Percentiles rank a stretch among this genome's conserved stretches.
These are phyloP conservation scores for Sambucus nigra DNA, from an alignment of 129 eudicot species.

Conservation along the genomic window DNA sequence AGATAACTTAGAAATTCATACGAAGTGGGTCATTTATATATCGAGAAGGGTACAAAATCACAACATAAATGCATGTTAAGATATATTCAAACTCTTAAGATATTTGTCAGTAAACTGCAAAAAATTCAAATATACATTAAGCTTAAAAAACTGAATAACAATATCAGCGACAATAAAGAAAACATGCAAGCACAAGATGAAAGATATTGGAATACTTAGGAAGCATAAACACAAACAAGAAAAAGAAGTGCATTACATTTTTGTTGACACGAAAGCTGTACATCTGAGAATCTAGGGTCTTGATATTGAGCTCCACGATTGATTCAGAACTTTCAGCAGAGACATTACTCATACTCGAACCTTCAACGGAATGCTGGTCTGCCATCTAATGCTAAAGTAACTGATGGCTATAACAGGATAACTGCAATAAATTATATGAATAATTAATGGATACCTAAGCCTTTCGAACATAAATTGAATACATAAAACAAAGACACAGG, in stretches of 20 bases:
- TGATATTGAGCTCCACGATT: constrained; percentile 70
- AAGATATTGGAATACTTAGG: background rate
- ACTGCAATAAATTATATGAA: background rate
- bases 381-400: constrained; percentile 41
- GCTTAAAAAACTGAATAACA: background rate
- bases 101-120: background rate
- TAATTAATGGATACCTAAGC: background rate
- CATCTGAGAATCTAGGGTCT: constrained; percentile 83
- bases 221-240: background rate
- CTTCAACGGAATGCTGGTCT: constrained; percentile 39
- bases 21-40: background rate
- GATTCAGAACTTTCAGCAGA: constrained; percentile 54
- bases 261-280: constrained; percentile 55
- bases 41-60: background rate
- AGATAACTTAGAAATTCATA: background rate
- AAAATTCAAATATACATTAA: background rate
- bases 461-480: background rate
- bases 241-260: constrained; percentile 33
- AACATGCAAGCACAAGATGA: background rate
- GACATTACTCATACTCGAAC: constrained; percentile 35
- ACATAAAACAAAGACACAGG: background rate
- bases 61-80: background rate
- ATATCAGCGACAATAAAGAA: no score
- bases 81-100: no score
- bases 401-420: background rate